phyloP scores from a whole-genome alignment of 192 early-diverging fungal genomes.

The Chytriomyces confervae region DNA sequence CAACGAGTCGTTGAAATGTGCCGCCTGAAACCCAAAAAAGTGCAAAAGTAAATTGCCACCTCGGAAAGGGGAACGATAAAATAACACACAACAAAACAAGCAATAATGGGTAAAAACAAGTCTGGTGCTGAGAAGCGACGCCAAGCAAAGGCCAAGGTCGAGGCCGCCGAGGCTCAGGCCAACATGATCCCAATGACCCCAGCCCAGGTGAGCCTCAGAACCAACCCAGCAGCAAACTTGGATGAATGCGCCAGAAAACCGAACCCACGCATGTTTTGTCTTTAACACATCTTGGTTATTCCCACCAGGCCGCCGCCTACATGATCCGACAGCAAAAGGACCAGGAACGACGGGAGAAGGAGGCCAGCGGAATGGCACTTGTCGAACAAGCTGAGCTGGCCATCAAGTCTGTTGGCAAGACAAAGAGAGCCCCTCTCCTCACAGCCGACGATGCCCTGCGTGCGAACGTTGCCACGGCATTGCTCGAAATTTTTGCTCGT shows the following conservation, averaged over 20 bases:
- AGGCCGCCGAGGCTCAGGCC: not conserved
- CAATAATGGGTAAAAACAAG: constrained; percentile 20
- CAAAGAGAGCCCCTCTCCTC: constrained; percentile 25
- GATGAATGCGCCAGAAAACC: too few species aligned
- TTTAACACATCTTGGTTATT: too few species aligned
- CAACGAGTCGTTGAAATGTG: too few species aligned
- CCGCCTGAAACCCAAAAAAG: too few species aligned
- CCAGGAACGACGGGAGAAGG: constrained; percentile 14
- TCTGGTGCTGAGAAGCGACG: constrained; percentile 21
- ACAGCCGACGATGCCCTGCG: constrained; percentile 52
- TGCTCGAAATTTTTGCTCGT: constrained; percentile 66
- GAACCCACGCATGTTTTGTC: too few species aligned
- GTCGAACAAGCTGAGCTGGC: constrained; percentile 16
- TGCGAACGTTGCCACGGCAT: constrained; percentile 54
- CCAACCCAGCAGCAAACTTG: not conserved
- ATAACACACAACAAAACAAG: not conserved
- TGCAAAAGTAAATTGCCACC: too few species aligned
- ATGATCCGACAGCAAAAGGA: constrained; percentile 33
- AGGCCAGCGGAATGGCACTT: not conserved
- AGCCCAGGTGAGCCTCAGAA: not conserved
- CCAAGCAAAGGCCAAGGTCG: not conserved
- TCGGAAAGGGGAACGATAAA: not conserved
- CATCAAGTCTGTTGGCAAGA: constrained; percentile 14
- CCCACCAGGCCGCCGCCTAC: constrained; percentile 11
- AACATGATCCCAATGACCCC: constrained; percentile 4